These are phyloP conservation scores for Saccharomycopsis selenospora DNA, from an alignment of 805 yeast species.

Conservation along the genomic window DNA sequence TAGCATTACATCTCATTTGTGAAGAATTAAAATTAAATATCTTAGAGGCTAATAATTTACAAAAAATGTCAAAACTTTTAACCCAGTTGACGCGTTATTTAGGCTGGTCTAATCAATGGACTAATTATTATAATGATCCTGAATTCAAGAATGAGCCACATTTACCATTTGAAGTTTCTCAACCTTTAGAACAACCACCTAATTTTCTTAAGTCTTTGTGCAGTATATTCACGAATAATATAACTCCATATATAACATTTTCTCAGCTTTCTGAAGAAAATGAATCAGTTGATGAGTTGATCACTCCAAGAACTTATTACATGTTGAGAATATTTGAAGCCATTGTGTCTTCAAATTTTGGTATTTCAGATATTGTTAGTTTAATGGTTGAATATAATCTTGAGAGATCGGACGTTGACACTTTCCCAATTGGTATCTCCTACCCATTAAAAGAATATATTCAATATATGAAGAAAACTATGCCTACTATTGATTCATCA, in stretches of 20 bases:
- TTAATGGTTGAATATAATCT: constrained; percentile 55
- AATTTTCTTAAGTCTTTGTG: constrained; percentile 49
- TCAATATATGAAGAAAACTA: constrained; percentile 43
- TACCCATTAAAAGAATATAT: constrained; percentile 61
- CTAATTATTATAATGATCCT: constrained; percentile 42
- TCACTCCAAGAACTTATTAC: constrained; percentile 62
- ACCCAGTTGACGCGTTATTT: constrained; percentile 57
- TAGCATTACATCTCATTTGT: constrained; percentile 66
- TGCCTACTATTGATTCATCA: constrained; percentile 38
- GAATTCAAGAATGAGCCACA: constrained; percentile 1
- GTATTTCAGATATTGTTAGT: constrained; percentile 48
- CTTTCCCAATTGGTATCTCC: constrained; percentile 66
- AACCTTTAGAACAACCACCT: constrained; percentile 50
- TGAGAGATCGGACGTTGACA: constrained; percentile 44
- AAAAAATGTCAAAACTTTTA: constrained; percentile 46
- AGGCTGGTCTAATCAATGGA: constrained; percentile 72
- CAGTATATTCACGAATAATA: constrained; percentile 39
- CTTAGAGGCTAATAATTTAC: constrained; percentile 31
- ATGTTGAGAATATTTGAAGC: constrained; percentile 56
- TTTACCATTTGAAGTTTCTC: constrained; percentile 28
- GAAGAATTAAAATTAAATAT: constrained; percentile 67
- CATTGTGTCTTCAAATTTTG: constrained; percentile 46
- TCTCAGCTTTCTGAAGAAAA: constrained; percentile 61
- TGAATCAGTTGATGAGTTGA: constrained; percentile 47
- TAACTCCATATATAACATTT: constrained; percentile 53